These are phyloP conservation scores for Zygnema circumcarinatum DNA, from an alignment of 139 green algal species.

Conservation along the genomic window DNA sequence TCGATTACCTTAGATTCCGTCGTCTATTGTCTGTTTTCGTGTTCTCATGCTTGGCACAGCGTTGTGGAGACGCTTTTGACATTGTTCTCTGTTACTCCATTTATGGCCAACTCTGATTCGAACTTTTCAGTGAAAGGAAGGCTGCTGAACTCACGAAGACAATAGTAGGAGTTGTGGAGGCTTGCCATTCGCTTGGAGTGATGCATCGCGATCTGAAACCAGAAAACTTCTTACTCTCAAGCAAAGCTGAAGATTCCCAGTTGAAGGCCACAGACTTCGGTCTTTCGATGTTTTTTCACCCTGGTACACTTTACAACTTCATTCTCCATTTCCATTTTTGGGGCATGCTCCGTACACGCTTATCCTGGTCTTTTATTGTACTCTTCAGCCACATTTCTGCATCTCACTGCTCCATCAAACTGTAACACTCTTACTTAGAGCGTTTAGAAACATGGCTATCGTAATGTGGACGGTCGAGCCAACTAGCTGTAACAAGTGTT, in stretches of 20 bases:
- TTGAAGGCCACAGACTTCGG: constrained; percentile 97
- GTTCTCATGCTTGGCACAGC: background rate
- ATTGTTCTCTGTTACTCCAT: too few relatives aligned
- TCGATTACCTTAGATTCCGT: too few relatives aligned
- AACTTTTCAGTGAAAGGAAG: constrained; percentile 84
- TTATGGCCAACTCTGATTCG: too few relatives aligned
- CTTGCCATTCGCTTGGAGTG: constrained; percentile 94
- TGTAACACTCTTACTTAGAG: background rate
- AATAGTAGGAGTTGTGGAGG: constrained; percentile 88
- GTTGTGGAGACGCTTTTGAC: too few relatives aligned
- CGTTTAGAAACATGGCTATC: background rate
- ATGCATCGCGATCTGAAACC: constrained; percentile 87
- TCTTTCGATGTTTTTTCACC: constrained; percentile 87
- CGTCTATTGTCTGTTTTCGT: too few relatives aligned
- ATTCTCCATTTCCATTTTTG: background rate
- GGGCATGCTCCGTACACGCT: background rate
- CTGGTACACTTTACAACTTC: constrained; percentile 42
- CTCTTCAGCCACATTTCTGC: too few relatives aligned
- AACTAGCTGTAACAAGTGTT: background rate
- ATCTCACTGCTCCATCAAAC: too few relatives aligned
- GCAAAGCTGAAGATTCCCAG: constrained; percentile 67
- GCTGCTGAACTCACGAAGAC: constrained; percentile 82
- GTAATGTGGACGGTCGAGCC: background rate
- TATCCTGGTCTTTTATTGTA: too few relatives aligned
- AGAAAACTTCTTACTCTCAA: constrained; percentile 97